phyloP scores from a whole-genome alignment of 2,329 filamentous ascomycete species.

The Ophiocordyceps camponoti-leonardi region DNA sequence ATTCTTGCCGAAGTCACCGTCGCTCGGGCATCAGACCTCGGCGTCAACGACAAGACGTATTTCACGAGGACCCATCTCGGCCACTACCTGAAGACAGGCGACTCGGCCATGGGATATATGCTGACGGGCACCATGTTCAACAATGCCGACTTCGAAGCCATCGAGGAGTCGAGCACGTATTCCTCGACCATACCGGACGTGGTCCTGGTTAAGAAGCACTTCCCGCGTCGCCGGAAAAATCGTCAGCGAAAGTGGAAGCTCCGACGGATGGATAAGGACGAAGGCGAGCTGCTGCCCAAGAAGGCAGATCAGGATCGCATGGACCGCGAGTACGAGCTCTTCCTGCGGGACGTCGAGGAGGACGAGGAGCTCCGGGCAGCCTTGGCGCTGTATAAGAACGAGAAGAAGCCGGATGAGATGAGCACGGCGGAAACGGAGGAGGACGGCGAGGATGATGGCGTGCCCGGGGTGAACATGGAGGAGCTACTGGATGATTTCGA shows the following conservation, averaged over 20 bases:
- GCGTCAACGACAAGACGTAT: slow-evolving; percentile 72
- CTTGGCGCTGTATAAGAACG: slow-evolving; percentile 69
- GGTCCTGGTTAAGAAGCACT: slow-evolving; percentile 92
- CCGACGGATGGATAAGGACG: slow-evolving; percentile 81
- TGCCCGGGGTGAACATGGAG: slow-evolving; percentile 58
- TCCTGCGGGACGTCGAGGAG: slow-evolving; percentile 91
- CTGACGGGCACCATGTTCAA: slow-evolving; percentile 85
- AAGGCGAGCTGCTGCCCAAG: slow-evolving; percentile 71
- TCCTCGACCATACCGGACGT: slow-evolving; percentile 74
- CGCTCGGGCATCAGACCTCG: slow-evolving; percentile 71
- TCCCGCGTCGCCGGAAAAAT: slow-evolving; percentile 65
- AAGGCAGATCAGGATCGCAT: slow-evolving; percentile 77
- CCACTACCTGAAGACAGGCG: slow-evolving; percentile 67
- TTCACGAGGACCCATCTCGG: slow-evolving; percentile 85
- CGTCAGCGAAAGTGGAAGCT: slow-evolving; percentile 81
- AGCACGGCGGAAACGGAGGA: slow-evolving; percentile 47
- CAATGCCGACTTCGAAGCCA: slow-evolving; percentile 65
- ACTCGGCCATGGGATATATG: slow-evolving; percentile 91
- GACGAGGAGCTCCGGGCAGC: slow-evolving; percentile 75
- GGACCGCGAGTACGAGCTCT: slow-evolving; percentile 92
- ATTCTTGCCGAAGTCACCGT: slow-evolving; percentile 77
- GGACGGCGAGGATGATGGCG: slow-evolving; percentile 41
- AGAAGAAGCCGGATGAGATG: slow-evolving; percentile 42
- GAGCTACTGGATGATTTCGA: slow-evolving; percentile 87
- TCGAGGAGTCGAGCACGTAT: slow-evolving; percentile 65